A percentile compares a stretch with the other conserved stretches of the same genome.
Conservation (phyloP, 2,329 filamentous ascomycete genomes). For the Myrmaecium sp. region DNA sequence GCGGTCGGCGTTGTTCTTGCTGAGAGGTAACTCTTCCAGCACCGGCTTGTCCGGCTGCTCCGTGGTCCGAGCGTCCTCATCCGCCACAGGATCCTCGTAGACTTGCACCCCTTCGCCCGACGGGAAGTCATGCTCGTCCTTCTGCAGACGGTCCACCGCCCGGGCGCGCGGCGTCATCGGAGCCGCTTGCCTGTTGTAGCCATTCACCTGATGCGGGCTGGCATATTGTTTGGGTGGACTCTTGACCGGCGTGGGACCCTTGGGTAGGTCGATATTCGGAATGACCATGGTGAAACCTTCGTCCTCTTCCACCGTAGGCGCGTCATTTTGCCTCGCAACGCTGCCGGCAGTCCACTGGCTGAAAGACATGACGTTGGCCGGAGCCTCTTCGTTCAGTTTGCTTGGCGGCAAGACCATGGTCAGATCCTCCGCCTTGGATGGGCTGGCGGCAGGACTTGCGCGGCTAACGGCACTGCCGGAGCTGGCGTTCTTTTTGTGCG, state of each 20-base stretch:
- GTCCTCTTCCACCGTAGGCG: conserved; percentile 19
- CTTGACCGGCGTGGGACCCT: too few relatives aligned
- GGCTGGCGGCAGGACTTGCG: conserved; percentile 16
- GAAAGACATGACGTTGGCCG: conserved; percentile 14
- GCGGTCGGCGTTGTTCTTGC: conserved; percentile 25
- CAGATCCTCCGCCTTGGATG: conserved; percentile 27
- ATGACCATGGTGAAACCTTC: conserved; percentile 36
- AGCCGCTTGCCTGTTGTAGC: too few relatives aligned
- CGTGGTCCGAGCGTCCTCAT: conserved; percentile 11
- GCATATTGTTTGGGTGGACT: too few relatives aligned
- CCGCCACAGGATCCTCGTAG: conserved; percentile 35
- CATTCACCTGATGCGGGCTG: too few relatives aligned
- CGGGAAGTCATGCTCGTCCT: too few relatives aligned
- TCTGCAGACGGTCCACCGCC: too few relatives aligned
- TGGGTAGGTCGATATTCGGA: conserved; percentile 18
- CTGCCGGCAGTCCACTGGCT: conserved; percentile 21
- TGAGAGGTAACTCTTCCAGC: conserved; percentile 33
- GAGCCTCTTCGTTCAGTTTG: conserved; percentile 16
- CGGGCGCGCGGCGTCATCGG: too few relatives aligned
- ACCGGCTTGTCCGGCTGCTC: conserved; percentile 25
- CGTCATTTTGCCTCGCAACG: conserved; percentile 20
- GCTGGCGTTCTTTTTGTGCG: conserved; percentile 15
- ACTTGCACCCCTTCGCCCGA: conserved; percentile 30
- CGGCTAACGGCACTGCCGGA: conserved; percentile 10
- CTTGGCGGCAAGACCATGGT: conserved; percentile 29